Conservation (phyloP, 305 asterid genomes). For the Plantago lanceolata region DNA sequence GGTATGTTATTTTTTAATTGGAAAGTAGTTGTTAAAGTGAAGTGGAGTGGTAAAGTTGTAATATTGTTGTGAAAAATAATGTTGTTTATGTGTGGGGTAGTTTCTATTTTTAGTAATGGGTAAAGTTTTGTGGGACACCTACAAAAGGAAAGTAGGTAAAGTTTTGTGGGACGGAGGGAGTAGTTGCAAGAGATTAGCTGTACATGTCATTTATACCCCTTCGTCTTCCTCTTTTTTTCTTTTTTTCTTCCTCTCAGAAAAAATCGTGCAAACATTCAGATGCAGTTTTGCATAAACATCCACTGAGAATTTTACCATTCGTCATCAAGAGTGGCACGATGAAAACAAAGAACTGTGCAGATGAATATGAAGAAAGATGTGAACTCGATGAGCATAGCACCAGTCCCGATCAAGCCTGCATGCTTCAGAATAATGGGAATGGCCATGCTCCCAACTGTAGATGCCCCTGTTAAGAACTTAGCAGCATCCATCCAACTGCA, state of each 20-base stretch:
- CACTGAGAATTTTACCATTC: slow-evolving; percentile 55
- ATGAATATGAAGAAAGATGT: slow-evolving; percentile 83
- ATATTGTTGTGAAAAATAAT: no score
- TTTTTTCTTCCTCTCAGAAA: slow-evolving; percentile 13
- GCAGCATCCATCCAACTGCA: slow-evolving; percentile 92
- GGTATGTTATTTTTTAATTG: no score
- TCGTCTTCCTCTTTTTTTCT: not conserved
- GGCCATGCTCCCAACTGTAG: slow-evolving; percentile 92
- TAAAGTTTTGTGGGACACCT: no score
- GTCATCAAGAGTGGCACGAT: slow-evolving; percentile 84
- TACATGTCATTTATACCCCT: slow-evolving; percentile 23
- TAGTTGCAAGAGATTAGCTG: slow-evolving; percentile 23
- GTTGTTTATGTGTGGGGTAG: no score
- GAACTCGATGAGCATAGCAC: slow-evolving; percentile 90
- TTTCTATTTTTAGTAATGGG: no score
- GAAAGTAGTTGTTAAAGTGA: no score
- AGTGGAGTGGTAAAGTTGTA: no score
- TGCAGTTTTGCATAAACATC: slow-evolving; percentile 17
- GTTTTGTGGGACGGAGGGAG: no score
- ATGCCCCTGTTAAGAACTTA: slow-evolving; percentile 89
- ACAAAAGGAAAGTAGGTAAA: no score
- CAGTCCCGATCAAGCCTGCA: slow-evolving; percentile 71
- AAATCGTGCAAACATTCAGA: slow-evolving; percentile 5
- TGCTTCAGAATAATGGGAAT: slow-evolving; percentile 88
- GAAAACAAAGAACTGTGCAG: slow-evolving; percentile 89